Percentiles rank a stretch among this genome's conserved stretches.
Evolutionary conservation across 371 early-diverging fungal genomes (phyloP).

Genomic region (Umbelopsis sp.): DNA sequence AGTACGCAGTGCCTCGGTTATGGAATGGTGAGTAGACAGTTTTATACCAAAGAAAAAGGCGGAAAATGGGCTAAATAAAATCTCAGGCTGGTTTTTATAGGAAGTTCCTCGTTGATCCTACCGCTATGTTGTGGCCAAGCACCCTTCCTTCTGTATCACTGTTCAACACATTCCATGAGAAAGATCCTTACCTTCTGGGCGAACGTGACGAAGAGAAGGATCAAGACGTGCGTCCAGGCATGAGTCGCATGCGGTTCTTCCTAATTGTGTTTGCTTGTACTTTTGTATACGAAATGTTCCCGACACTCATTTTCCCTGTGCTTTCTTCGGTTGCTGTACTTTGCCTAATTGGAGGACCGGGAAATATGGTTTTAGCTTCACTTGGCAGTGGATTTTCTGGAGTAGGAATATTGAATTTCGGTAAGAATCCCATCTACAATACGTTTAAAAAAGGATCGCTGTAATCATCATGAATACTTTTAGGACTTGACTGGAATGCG

Average conservation of each 20-base stretch:
- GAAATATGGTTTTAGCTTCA: background rate
- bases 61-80: background rate
- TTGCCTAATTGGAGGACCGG: conserved; percentile 24
- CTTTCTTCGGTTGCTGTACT: conserved; percentile 54
- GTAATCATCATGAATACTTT: conserved; percentile 45
- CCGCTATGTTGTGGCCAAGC: conserved; percentile 88
- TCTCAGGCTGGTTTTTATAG: conserved; percentile 72
- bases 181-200: background rate
- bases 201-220: background rate
- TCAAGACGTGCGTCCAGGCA: conserved; percentile 45
- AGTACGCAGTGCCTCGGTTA: conserved; percentile 81
- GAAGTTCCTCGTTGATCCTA: conserved; percentile 78
- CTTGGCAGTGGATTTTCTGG: conserved; percentile 24
- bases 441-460: conserved; percentile 38
- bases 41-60: background rate
- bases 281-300: conserved; percentile 52
- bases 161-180: conserved; percentile 60
- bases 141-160: conserved; percentile 76
- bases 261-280: conserved; percentile 43
- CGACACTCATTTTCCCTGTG: conserved; percentile 49
- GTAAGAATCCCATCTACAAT: conserved; percentile 43
- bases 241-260: conserved; percentile 58
- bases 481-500: conserved; percentile 42
- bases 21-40: conserved; percentile 51
- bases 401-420: conserved; percentile 49